Percentiles rank a stretch among this genome's conserved stretches.
Conservation (phyloP, 129 eudicot genomes). For the Flaveria bidentis region DNA sequence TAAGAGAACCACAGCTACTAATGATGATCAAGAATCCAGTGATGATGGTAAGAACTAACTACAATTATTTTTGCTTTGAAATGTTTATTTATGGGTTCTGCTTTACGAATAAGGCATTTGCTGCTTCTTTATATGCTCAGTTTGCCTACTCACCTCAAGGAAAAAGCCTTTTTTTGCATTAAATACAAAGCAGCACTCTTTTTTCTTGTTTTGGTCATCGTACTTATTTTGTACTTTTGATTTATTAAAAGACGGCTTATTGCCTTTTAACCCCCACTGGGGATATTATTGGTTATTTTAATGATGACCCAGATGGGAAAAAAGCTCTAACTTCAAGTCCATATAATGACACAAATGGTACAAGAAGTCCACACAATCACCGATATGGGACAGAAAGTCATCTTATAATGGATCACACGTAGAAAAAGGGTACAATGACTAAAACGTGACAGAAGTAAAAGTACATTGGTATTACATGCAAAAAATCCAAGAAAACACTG, state of each 20-base stretch:
- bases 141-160: not conserved
- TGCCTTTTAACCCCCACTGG: not conserved
- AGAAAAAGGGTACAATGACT: not conserved
- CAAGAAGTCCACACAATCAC: slow-evolving; percentile 4
- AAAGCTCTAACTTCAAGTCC: not conserved
- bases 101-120: not conserved
- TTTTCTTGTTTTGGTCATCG: not conserved
- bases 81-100: not conserved
- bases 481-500: not conserved
- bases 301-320: not conserved
- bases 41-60: slow-evolving; percentile 59
- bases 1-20: slow-evolving; percentile 52
- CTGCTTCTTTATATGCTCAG: slow-evolving; percentile 4
- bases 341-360: not conserved
- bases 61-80: not conserved
- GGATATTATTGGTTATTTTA: not conserved
- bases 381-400: not conserved
- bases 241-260: not conserved
- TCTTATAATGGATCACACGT: not conserved
- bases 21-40: slow-evolving; percentile 63
- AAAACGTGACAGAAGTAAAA: not conserved
- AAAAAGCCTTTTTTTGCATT: not conserved
- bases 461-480: not conserved
- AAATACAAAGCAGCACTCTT: not conserved
- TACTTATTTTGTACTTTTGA: not conserved